Conservation (phyloP, 129 eudicot species). For the Cynara cardunculus region DNA sequence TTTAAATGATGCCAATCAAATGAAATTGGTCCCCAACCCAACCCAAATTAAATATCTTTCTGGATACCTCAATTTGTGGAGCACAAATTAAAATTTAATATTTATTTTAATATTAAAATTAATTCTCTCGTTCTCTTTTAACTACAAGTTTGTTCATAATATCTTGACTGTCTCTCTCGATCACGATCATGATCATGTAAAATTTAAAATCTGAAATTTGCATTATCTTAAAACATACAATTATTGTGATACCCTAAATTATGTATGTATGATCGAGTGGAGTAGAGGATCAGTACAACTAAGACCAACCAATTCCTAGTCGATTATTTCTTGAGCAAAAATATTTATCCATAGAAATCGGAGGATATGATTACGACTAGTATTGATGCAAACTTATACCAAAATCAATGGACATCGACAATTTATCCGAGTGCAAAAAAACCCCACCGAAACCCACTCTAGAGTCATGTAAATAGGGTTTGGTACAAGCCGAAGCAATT, state of each 20-base stretch:
- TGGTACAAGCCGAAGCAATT: not conserved
- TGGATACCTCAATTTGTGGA: not conserved
- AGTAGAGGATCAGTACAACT: not conserved
- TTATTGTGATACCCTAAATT: not conserved
- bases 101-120: not conserved
- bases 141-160: not conserved
- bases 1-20: conserved; percentile 15
- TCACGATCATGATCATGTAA: no score
- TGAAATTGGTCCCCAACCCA: conserved; percentile 21
- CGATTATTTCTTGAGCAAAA: not conserved
- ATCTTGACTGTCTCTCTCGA: not conserved
- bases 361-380: not conserved
- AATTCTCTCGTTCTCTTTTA: not conserved
- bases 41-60: not conserved
- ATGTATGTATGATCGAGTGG: no score
- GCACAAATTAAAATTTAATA: not conserved
- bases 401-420: not conserved
- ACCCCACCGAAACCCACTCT: no score
- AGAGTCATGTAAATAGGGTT: no score
- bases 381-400: not conserved
- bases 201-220: no score
- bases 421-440: not conserved
- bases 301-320: not conserved
- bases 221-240: not conserved
- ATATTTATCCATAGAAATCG: not conserved